Percentiles rank a stretch among this genome's conserved stretches.
Evolutionary conservation across 1,284 basidiomycete genomes (phyloP).

Genomic region (Heliocybe sulcata): DNA sequence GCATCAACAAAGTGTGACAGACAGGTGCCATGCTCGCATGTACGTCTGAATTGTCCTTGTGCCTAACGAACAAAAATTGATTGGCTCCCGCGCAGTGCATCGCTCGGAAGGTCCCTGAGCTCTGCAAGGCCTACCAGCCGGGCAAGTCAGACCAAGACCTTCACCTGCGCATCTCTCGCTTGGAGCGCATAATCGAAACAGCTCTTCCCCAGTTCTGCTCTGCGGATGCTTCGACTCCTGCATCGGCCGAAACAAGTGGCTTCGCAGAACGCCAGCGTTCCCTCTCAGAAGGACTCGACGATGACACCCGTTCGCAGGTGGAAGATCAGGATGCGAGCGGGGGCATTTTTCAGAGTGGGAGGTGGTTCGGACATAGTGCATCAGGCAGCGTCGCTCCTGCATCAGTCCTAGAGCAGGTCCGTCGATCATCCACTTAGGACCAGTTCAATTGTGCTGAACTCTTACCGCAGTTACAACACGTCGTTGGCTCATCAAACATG

Average conservation of each 20-base stretch:
- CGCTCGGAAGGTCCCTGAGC: slow-evolving; percentile 74
- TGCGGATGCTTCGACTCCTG: slow-evolving; percentile 26
- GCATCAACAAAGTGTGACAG: slow-evolving; percentile 56
- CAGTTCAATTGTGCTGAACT: background rate
- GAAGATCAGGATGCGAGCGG: slow-evolving; percentile 69
- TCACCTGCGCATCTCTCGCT: slow-evolving; percentile 57
- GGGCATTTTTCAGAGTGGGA: slow-evolving; percentile 74
- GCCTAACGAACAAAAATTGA: background rate
- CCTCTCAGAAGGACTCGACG: slow-evolving; percentile 43
- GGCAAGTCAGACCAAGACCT: slow-evolving; percentile 79
- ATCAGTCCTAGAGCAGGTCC: slow-evolving; percentile 71
- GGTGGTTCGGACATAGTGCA: slow-evolving; percentile 79
- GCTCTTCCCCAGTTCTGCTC: slow-evolving; percentile 67
- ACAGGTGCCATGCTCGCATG: slow-evolving; percentile 76
- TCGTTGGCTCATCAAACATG: slow-evolving; percentile 28
- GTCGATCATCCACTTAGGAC: slow-evolving; percentile 11
- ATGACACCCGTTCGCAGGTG: slow-evolving; percentile 56
- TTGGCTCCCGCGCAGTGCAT: slow-evolving; percentile 44
- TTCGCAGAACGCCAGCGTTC: slow-evolving; percentile 27
- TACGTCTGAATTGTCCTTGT: slow-evolving; percentile 24
- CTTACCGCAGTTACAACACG: slow-evolving; percentile 51
- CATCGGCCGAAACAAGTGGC: slow-evolving; percentile 14
- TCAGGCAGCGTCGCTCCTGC: slow-evolving; percentile 71
- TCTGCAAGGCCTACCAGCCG: slow-evolving; percentile 81
- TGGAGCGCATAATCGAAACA: slow-evolving; percentile 73